A percentile compares a stretch with the other conserved stretches of the same genome.
These are phyloP conservation scores for Dichotomocladium elegans DNA, from an alignment of 371 early-diverging fungal genomes.

Conservation along the genomic window DNA sequence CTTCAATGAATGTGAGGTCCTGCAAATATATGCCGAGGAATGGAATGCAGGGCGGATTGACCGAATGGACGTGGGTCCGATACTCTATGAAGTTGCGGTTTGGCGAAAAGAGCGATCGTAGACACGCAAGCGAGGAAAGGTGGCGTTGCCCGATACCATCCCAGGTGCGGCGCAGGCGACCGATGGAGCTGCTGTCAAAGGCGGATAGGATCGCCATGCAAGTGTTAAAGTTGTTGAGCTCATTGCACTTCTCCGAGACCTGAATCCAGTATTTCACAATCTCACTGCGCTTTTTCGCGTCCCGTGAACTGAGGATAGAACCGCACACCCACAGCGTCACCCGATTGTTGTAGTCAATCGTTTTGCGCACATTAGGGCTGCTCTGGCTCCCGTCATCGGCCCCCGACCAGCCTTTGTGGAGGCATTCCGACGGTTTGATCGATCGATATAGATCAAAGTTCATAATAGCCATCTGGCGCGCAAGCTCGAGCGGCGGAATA, in stretches of 20 bases:
- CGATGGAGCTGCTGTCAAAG: conserved; percentile 82
- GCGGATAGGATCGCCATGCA: conserved; percentile 89
- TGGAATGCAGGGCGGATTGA: conserved; percentile 92
- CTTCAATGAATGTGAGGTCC: conserved; percentile 92
- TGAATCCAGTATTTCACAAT: conserved; percentile 78
- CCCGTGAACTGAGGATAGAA: conserved; percentile 68
- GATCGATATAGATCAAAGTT: conserved; percentile 73
- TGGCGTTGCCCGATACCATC: conserved; percentile 14
- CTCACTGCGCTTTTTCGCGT: conserved; percentile 67
- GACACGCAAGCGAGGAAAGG: not conserved
- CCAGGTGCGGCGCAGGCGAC: conserved; percentile 77
- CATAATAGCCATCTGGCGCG: conserved; percentile 87
- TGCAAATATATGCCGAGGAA: too few relatives aligned
- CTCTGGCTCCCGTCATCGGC: conserved; percentile 52
- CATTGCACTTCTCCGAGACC: conserved; percentile 71
- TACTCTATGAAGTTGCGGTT: conserved; percentile 78
- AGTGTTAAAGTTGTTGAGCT: conserved; percentile 78
- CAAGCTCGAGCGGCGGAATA: conserved; percentile 87
- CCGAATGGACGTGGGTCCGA: conserved; percentile 74
- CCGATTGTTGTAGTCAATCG: conserved; percentile 63
- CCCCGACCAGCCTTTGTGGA: conserved; percentile 84
- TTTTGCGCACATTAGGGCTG: conserved; percentile 66
- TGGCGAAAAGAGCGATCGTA: not conserved
- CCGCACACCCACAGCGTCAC: conserved; percentile 77
- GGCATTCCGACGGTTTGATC: conserved; percentile 79